phyloP scores from a whole-genome alignment of 164 flowering plant genomes.

The Berberis thunbergii region DNA sequence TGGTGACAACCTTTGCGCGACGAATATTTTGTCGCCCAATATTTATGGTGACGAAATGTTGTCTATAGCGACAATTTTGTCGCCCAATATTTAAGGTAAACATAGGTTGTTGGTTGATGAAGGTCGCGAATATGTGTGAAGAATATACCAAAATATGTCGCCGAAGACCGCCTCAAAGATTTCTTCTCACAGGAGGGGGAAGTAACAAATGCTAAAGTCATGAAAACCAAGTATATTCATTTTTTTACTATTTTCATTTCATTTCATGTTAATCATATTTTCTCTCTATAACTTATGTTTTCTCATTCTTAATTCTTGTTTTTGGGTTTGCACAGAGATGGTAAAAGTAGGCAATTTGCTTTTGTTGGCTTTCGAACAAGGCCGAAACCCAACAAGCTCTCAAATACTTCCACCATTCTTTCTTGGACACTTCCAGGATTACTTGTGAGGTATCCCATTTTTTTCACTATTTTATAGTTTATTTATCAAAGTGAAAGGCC shows the following conservation, averaged over 20 bases:
- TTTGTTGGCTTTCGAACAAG: constrained; percentile 75
- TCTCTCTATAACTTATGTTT: no score
- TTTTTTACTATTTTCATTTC: no score
- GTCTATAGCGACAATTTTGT: no score
- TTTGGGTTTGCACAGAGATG: constrained; percentile 43
- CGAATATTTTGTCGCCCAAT: no score
- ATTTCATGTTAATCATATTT: neutral
- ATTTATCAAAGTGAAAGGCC: neutral
- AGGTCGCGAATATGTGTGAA: constrained; percentile 94
- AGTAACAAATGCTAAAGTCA: constrained; percentile 75
- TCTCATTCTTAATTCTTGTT: neutral
- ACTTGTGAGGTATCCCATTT: constrained; percentile 55
- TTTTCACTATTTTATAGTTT: neutral
- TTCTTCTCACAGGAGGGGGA: constrained; percentile 87
- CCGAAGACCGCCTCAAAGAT: constrained; percentile 70
- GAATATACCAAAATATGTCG: constrained; percentile 61
- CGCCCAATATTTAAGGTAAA: no score
- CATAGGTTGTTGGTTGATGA: neutral
- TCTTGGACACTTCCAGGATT: constrained; percentile 59
- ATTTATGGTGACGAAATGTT: no score
- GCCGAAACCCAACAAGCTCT: constrained; percentile 69
- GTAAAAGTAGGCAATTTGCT: constrained; percentile 85
- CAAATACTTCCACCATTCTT: constrained; percentile 65
- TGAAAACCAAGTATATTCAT: constrained; percentile 50
- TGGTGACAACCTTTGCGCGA: no score